These are phyloP conservation scores for Urostyla sp. DNA, from an alignment of 73 alveolate genomes.

Conservation along the genomic window DNA sequence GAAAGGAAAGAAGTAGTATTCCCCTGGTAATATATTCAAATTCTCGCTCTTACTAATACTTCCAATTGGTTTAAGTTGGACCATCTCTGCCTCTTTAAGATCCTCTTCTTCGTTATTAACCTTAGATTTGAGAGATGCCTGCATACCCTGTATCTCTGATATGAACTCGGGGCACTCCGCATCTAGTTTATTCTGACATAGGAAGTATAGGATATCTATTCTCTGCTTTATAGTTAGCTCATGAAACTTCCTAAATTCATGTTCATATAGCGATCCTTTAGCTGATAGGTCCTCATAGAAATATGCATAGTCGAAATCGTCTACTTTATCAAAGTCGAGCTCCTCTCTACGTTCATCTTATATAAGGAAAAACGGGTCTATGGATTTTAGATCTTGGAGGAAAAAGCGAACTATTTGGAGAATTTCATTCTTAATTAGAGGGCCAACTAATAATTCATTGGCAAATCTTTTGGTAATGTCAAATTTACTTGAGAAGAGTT, in stretches of 20 bases:
- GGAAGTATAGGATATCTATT: conserved; percentile 22
- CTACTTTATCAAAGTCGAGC: conserved; percentile 31
- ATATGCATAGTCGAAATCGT: conserved; percentile 30
- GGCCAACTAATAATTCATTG: neutral
- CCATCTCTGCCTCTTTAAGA: conserved; percentile 39
- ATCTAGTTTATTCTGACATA: conserved; percentile 36
- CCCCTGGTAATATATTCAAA: neutral
- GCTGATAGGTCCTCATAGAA: neutral
- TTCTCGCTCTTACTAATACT: neutral
- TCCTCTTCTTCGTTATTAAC: conserved; percentile 8
- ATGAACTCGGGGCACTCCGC: conserved; percentile 34
- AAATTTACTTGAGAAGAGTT: neutral
- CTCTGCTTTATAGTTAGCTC: conserved; percentile 2
- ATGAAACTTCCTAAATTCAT: conserved; percentile 24
- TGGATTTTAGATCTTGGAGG: conserved; percentile 10
- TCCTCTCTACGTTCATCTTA: conserved; percentile 21
- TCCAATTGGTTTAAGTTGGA: conserved; percentile 25
- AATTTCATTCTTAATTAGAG: conserved; percentile 11
- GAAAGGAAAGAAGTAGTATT: conserved; percentile 34
- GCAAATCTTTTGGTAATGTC: neutral
- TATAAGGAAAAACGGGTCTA: conserved; percentile 32
- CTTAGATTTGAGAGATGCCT: neutral
- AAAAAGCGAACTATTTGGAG: conserved; percentile 6
- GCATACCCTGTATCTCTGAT: neutral
- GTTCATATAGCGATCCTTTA: neutral